Evolutionary conservation across 441 rosid genomes (phyloP).

Genomic region (Eutrema salsugineum): DNA sequence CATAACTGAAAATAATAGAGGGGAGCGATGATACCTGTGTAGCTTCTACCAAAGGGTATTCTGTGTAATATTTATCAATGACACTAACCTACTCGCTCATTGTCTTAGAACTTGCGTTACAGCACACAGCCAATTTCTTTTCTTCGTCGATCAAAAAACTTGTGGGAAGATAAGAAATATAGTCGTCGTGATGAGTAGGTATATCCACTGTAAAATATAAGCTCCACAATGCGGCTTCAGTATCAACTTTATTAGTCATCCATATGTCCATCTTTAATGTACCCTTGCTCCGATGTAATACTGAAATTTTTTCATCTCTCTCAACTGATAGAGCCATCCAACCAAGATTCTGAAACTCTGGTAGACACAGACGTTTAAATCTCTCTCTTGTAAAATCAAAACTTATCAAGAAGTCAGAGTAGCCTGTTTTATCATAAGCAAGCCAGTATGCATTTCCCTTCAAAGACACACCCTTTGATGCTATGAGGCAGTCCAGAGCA

Average conservation of each 20-base stretch:
- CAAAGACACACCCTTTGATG: neutral
- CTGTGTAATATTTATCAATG: neutral
- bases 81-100: accelerated
- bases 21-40: neutral
- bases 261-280: neutral
- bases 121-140: neutral
- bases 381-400: neutral
- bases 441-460: neutral
- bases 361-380: neutral
- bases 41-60: neutral
- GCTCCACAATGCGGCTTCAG: neutral
- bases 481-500: neutral
- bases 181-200: no score
- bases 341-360: neutral
- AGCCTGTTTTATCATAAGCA: neutral
- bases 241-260: neutral
- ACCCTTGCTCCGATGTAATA: neutral
- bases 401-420: neutral
- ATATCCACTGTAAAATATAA: neutral
- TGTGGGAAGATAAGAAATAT: neutral
- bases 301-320: neutral
- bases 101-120: neutral
- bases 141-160: neutral
- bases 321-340: neutral
- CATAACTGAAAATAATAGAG: neutral